Evolutionary conservation across 345 rosid species (phyloP), one percentile per base, ranked within the genome.

Genomic region (Eucalyptus camaldulensis): DNA sequence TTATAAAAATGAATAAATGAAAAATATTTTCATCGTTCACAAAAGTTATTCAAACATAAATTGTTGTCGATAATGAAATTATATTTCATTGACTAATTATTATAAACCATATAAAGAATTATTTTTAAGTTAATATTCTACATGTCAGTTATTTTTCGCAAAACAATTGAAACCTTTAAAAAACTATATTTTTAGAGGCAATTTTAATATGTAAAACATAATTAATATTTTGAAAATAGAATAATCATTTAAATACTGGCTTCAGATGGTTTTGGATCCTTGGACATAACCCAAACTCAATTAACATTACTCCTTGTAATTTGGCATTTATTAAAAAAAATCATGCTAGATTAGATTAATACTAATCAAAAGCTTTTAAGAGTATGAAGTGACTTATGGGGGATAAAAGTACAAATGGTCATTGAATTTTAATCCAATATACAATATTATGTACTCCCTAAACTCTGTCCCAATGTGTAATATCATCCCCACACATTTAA

Each of bases 1-100:
- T 3, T 65, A n/a, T 6, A 65, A 65, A 60, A n/a, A n/a, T n/a
- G 3, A 14, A n/a, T 14, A 3, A n/a, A 65, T 0, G 1, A 65
- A 65, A n/a, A 65, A 65, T n/a, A n/a, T 7, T n/a, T 65, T n/a
- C 6, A 27, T 60, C 0, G 1, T 60, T 27, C 1, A 25, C 4
- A 11, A 60, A 60, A 60, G 0, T 11, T 25, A 60, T 27, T 60
- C 2, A 12, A 0, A 60, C 2, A 60, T 27, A 60, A 6, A 60
- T 25, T 27, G 2, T 60, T 11, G 4, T 62, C 0, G 8, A 62
- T 12, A 27, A 62, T 62, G 0, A 13, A 62, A 27, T 12, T 62
- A 2, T 27, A 13, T 27, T 29, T 6, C 4, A 27, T 29, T 27
- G 4, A 13, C 16, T 62, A 62, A 13, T 62, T 11, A 62, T 53